Conservation (phyloP, 2,329 filamentous ascomycete genomes). For the Aspergillus nomiae region DNA sequence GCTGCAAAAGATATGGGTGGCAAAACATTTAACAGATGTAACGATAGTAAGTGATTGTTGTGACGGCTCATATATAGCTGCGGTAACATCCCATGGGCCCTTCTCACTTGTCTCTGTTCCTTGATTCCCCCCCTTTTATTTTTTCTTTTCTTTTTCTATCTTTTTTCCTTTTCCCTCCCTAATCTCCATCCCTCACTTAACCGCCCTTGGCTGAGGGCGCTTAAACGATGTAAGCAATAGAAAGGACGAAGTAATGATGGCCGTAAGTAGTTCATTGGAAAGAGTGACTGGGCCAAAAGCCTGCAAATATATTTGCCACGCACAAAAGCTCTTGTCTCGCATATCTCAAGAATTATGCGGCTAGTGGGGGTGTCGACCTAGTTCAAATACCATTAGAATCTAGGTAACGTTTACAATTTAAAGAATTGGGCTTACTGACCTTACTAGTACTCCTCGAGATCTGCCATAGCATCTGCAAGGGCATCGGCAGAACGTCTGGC, state of each 20-base stretch:
- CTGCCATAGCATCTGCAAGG: slow-evolving; percentile 35
- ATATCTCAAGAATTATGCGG: not conserved
- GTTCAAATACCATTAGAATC: not conserved
- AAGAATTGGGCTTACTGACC: slow-evolving; percentile 10
- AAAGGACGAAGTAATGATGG: not conserved
- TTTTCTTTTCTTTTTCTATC: not conserved
- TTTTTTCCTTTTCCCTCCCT: not conserved
- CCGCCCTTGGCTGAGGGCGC: no score
- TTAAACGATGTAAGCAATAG: not conserved
- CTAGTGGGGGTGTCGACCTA: not conserved
- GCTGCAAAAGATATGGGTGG: no score
- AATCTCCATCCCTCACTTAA: not conserved
- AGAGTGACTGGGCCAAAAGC: slow-evolving; percentile 5
- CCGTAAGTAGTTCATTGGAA: not conserved
- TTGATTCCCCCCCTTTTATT: not conserved
- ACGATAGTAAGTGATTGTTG: no score
- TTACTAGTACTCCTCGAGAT: slow-evolving; percentile 30
- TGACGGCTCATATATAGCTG: no score
- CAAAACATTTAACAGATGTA: no score
- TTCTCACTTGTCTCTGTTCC: not conserved
- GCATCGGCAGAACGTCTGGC: slow-evolving; percentile 37
- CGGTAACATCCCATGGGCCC: no score
- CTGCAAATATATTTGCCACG: not conserved
- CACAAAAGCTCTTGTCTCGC: not conserved
- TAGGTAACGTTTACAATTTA: not conserved